phyloP scores from a whole-genome alignment of 2,329 filamentous ascomycete species.

The Fusarium phyllophilum region DNA sequence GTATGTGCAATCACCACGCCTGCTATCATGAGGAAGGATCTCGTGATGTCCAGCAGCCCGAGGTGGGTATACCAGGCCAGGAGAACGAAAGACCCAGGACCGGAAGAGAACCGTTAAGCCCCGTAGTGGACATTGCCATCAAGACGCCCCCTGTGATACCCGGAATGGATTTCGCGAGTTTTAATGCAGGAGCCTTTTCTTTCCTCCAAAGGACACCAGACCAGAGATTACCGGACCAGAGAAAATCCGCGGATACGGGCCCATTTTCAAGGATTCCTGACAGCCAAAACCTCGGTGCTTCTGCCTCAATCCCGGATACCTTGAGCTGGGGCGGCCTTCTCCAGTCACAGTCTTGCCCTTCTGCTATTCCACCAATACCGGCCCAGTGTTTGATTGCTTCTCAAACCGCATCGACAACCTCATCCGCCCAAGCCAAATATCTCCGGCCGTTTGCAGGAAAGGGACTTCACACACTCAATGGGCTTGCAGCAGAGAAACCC shows the following conservation, averaged over 20 bases:
- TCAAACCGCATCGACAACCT: slow-evolving; percentile 64
- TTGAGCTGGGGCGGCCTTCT: slow-evolving; percentile 60
- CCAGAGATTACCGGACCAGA: slow-evolving; percentile 42
- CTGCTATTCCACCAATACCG: slow-evolving; percentile 57
- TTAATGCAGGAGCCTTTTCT: slow-evolving; percentile 48
- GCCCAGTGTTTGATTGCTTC: slow-evolving; percentile 62
- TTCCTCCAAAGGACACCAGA: slow-evolving; percentile 48
- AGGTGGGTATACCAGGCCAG: slow-evolving; percentile 52
- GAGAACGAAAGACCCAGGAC: slow-evolving; percentile 63
- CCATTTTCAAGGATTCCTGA: slow-evolving; percentile 20
- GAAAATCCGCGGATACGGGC: slow-evolving; percentile 40
- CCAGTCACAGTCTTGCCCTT: slow-evolving; percentile 52
- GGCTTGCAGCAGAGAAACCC: slow-evolving; percentile 43
- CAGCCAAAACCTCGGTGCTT: slow-evolving; percentile 38
- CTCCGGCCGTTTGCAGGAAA: slow-evolving; percentile 65
- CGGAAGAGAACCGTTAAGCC: slow-evolving; percentile 63
- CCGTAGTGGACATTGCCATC: slow-evolving; percentile 60
- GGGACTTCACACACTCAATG: slow-evolving; percentile 64
- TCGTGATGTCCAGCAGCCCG: slow-evolving; percentile 39
- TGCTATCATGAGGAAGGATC: slow-evolving; percentile 66
- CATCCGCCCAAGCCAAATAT: slow-evolving; percentile 62
- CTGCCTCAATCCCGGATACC: slow-evolving; percentile 63
- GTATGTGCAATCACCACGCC: slow-evolving; percentile 72
- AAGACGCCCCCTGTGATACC: slow-evolving; percentile 51
- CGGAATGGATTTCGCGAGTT: slow-evolving; percentile 55